A percentile compares a stretch with the other conserved stretches of the same genome.
Conservation (phyloP, 495 filamentous ascomycete genomes). For the Endocarpon pusillum region DNA sequence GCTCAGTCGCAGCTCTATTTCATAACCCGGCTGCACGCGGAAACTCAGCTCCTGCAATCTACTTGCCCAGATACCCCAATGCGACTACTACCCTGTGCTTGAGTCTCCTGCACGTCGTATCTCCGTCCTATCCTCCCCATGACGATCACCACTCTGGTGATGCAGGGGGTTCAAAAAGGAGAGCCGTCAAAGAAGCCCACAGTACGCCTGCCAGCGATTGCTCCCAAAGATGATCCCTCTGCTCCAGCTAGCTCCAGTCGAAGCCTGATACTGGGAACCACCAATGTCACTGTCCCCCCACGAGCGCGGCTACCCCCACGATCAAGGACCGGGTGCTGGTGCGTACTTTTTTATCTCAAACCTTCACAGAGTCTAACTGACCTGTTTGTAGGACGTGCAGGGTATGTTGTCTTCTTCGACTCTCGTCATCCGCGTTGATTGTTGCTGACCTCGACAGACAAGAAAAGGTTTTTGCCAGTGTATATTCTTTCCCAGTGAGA, state of each 20-base stretch:
- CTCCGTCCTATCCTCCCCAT: conserved; percentile 11
- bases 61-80: no score
- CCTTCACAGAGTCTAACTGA: conserved; percentile 6
- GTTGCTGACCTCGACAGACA: conserved; percentile 1
- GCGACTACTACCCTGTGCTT: conserved; percentile 2
- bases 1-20: no score
- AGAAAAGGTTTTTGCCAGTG: no score
- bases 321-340: conserved; percentile 38
- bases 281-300: conserved; percentile 19
- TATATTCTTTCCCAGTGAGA: no score
- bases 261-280: conserved; percentile 2
- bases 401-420: conserved; percentile 18
- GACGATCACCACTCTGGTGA: conserved; percentile 22
- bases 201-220: conserved; percentile 28
- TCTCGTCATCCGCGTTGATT: neutral
- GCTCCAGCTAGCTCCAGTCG: conserved; percentile 3
- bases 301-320: conserved; percentile 34
- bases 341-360: conserved; percentile 11
- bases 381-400: conserved; percentile 27
- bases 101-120: no score
- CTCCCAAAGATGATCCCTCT: conserved; percentile 26
- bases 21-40: no score
- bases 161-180: conserved; percentile 18
- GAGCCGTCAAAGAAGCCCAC: conserved; percentile 21
- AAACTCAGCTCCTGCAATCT: no score